Evolutionary conservation across 257 asterid genomes (phyloP).

Genomic region (Dorcoceras hygrometricum): DNA sequence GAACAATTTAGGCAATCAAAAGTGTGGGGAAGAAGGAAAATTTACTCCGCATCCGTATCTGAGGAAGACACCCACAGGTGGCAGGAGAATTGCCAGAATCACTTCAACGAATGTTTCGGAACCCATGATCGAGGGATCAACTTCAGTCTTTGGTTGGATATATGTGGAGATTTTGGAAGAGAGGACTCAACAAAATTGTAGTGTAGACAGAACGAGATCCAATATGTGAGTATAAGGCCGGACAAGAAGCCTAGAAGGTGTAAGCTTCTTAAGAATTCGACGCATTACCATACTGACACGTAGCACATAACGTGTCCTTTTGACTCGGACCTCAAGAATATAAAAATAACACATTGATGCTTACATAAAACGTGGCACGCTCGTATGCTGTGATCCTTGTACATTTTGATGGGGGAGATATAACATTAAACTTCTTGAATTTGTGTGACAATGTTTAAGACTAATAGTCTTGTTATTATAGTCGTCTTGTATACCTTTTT

Average conservation of each 20-base stretch:
- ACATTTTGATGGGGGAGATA: no score
- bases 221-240: no score
- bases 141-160: neutral
- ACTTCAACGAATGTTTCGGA: constrained; percentile 79
- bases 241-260: constrained; percentile 26
- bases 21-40: neutral
- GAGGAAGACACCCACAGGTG: constrained; percentile 91
- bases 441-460: no score
- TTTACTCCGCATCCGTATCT: constrained; percentile 90
- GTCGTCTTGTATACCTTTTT: no score
- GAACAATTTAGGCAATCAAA: neutral
- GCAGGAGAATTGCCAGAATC: constrained; percentile 72
- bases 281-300: constrained; percentile 33
- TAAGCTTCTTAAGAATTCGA: constrained; percentile 20
- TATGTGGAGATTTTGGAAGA: neutral
- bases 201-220: neutral
- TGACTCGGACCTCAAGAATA: constrained; percentile 17
- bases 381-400: no score
- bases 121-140: constrained; percentile 47
- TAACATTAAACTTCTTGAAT: no score
- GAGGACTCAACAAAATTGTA: neutral
- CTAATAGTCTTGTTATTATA: no score
- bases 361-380: no score
- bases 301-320: constrained; percentile 29
- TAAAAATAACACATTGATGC: neutral